phyloP scores from a whole-genome alignment of 2,329 filamentous ascomycete genomes.

The Pseudogymnoascus sp. region DNA sequence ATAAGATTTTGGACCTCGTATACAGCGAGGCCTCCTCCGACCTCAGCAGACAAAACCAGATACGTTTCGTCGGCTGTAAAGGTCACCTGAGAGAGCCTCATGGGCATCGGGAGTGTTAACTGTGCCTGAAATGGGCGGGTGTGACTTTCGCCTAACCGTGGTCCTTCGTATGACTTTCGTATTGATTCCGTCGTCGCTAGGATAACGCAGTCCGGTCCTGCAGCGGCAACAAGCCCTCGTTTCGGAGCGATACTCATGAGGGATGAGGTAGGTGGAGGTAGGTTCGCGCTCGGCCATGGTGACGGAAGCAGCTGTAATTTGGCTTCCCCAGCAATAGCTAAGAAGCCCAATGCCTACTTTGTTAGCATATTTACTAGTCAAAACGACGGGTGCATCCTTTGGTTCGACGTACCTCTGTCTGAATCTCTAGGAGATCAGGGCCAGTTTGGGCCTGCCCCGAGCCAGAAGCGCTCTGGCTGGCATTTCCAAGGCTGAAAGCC shows the following conservation, averaged over 20 bases:
- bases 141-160: conserved; percentile 53
- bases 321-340: conserved; percentile 67
- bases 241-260: conserved; percentile 75
- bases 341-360: conserved; percentile 56
- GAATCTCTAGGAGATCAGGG: conserved; percentile 65
- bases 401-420: conserved; percentile 61
- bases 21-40: conserved; percentile 71
- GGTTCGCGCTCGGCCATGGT: conserved; percentile 56
- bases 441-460: conserved; percentile 41
- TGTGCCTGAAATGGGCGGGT: conserved; percentile 65
- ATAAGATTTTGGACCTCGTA: conserved; percentile 67
- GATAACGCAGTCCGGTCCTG: conserved; percentile 69
- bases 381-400: background rate
- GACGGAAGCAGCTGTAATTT: conserved; percentile 73
- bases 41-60: conserved; percentile 73
- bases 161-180: conserved; percentile 61
- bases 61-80: conserved; percentile 88
- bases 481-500: conserved; percentile 55
- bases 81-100: conserved; percentile 75
- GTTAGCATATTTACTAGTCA: conserved; percentile 9
- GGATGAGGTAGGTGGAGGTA: conserved; percentile 69
- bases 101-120: conserved; percentile 61
- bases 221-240: conserved; percentile 77
- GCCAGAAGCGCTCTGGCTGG: conserved; percentile 34
- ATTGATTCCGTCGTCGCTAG: conserved; percentile 70